A percentile compares a stretch with the other conserved stretches of the same genome.
phyloP scores from a whole-genome alignment of 345 rosid species.

The Brassica napus region Da-Ae NC_063446.1:60785001-60785500 shows the following conservation, averaged over 20 bases:
- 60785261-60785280: conserved; percentile 78
- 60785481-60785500: conserved; percentile 85
- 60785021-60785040: conserved; percentile 29
- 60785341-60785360: conserved; percentile 54
- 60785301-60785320: conserved; percentile 49
- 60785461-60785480: conserved; percentile 98
- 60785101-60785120: conserved; percentile 44
- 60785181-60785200: conserved; percentile 47
- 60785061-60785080: conserved; percentile 25
- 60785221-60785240: conserved; percentile 48
- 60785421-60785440: conserved; percentile 91
- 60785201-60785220: conserved; percentile 36
- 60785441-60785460: conserved; percentile 83
- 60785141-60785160: conserved; percentile 55
- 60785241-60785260: conserved; percentile 61
- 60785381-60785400: conserved; percentile 56
- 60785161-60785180: conserved; percentile 71
- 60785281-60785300: conserved; percentile 70
- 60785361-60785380: conserved; percentile 52
- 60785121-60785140: conserved; percentile 37
- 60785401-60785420: conserved; percentile 97
- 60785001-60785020: conserved; percentile 55
- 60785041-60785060: conserved; percentile 36
- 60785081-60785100: conserved; percentile 18
- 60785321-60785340: conserved; percentile 71